These are phyloP conservation scores for Botryotinia narcissicola DNA, from an alignment of 2,329 filamentous ascomycete species.

Conservation along the genomic window DNA sequence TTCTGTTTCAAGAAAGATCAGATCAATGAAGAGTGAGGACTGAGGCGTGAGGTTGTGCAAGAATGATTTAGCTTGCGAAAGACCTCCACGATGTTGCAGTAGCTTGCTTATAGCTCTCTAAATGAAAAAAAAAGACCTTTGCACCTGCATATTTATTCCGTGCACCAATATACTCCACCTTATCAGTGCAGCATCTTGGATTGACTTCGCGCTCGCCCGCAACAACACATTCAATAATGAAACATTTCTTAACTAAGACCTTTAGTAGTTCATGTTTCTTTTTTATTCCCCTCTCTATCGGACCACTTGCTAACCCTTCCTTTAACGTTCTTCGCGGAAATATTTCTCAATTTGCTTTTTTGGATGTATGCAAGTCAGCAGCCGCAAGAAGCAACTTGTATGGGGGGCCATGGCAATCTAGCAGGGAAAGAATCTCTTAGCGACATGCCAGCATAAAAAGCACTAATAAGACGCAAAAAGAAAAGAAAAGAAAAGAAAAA, in stretches of 20 bases:
- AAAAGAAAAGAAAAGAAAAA: not conserved
- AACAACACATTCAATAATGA: not conserved
- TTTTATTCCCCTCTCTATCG: not conserved
- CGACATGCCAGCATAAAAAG: not conserved
- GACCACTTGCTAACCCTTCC: not conserved
- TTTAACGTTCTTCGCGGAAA: not conserved
- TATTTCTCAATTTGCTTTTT: not conserved
- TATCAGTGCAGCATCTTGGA: constrained; percentile 13
- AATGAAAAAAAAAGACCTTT: not conserved
- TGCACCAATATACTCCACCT: not conserved
- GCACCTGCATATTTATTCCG: constrained; percentile 8
- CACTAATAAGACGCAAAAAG: not conserved
- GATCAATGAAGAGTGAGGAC: not conserved
- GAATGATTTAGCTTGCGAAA: not conserved
- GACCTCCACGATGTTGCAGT: not conserved
- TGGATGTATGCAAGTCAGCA: constrained; percentile 16
- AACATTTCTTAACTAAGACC: not conserved
- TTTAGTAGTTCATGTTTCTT: not conserved
- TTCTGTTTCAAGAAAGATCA: constrained; percentile 13
- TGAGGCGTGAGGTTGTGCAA: constrained; percentile 2
- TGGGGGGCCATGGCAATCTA: not conserved
- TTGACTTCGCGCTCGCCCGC: not conserved
- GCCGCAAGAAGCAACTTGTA: not conserved
- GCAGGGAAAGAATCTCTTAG: not conserved
- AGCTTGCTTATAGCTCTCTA: not conserved